Evolutionary conservation across 768 basidiomycete genomes (phyloP), one percentile per base, ranked within the genome.

Genomic region (Trametes punicea): DNA sequence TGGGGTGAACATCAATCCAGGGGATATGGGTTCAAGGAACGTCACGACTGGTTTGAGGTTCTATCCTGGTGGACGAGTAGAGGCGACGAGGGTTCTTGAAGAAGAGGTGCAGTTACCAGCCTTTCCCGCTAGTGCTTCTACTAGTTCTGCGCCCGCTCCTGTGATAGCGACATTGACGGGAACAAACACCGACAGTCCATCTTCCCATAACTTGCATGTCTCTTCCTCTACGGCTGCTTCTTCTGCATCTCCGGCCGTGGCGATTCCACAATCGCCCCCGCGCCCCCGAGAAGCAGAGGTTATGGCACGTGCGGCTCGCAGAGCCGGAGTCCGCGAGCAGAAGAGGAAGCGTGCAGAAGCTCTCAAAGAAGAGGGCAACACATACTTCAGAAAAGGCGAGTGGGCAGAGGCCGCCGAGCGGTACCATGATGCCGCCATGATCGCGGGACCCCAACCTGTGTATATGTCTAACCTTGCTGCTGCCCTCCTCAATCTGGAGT

Each of bases 381-480:
- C 60, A 10, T 65, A 71, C 11, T 81, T 77, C 71, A 72, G 67
- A 34, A 47, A 64, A 4, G 73, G 70, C 2, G 56, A 74, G 44
- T 77, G 70, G 62, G 60, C 55, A 1, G 69, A 72, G 9, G 76
- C 78, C 0, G 68, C 77, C 2, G 66, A 70, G 0, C 69, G 69
- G 45, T 82, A 81, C 61, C 70, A 71, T 26, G 65, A 60, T 1
- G 80, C 80, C 0, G 69, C 74, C 3, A 1, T 51, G 27, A 64
- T 71, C 16, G 73, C 79, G 40, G 73, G 77, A 0, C 63, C 67
- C 0, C 70, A 74, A 21, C 69, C 75, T 0, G 58, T 74, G 4
- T 73, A 75, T 51, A 67, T 79, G 47, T 46, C 71, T 6, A 81
- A 81, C 55, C 61, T 80, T 27, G 71, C 76, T 0, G 70, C 71